Evolutionary conservation across 495 filamentous ascomycete genomes (phyloP).

Genomic region (Aspergillus heteromorphus): DNA sequence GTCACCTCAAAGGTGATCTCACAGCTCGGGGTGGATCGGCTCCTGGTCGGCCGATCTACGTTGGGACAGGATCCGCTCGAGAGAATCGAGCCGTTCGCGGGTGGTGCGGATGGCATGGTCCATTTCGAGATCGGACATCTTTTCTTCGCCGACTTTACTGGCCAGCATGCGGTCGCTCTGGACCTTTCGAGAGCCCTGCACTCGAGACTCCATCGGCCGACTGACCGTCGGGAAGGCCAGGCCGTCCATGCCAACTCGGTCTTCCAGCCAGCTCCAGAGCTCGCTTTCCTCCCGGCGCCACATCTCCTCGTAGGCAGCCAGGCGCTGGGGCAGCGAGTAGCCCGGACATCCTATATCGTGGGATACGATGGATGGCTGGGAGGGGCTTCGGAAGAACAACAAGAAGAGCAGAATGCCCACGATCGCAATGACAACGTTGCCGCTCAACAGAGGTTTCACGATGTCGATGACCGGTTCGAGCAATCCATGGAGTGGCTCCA

Average conservation of each 20-base stretch:
- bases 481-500: slow-evolving; percentile 69
- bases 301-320: slow-evolving; percentile 87
- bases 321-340: slow-evolving; percentile 51
- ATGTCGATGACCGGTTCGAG: slow-evolving; percentile 68
- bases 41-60: slow-evolving; percentile 31
- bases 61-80: slow-evolving; percentile 66
- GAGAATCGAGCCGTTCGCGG: slow-evolving; percentile 68
- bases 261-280: slow-evolving; percentile 94
- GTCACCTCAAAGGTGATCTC: not conserved
- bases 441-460: slow-evolving; percentile 61
- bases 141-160: slow-evolving; percentile 56
- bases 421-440: slow-evolving; percentile 52
- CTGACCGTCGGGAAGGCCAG: slow-evolving; percentile 41
- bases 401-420: slow-evolving; percentile 53
- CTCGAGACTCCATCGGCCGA: slow-evolving; percentile 20
- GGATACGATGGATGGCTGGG: slow-evolving; percentile 28
- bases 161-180: slow-evolving; percentile 30
- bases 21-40: slow-evolving; percentile 12
- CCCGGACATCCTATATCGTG: slow-evolving; percentile 34
- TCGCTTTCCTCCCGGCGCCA: slow-evolving; percentile 88
- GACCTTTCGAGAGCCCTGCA: slow-evolving; percentile 15
- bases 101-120: slow-evolving; percentile 80
- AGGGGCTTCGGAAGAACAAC: slow-evolving; percentile 55
- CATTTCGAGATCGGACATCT: slow-evolving; percentile 75
- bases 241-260: slow-evolving; percentile 72